Evolutionary conservation across 1,284 basidiomycete genomes (phyloP).

Genomic region (Phlebopus sp.): DNA sequence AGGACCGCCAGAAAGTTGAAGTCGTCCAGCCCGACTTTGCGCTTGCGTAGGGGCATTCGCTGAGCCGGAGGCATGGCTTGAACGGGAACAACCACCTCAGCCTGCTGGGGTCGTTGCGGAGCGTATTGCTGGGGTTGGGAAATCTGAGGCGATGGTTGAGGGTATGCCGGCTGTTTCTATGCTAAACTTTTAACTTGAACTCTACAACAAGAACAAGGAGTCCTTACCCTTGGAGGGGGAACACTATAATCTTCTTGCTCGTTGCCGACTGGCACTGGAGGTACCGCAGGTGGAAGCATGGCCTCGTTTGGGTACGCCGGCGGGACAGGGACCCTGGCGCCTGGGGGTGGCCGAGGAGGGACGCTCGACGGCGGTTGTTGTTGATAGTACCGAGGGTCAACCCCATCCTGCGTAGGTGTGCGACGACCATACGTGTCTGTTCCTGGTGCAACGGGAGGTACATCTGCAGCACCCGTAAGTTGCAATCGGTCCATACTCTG

Average conservation of each 20-base stretch:
- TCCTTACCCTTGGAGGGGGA: constrained; percentile 24
- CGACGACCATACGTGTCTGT: constrained; percentile 38
- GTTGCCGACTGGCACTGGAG: constrained; percentile 18
- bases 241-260: constrained; percentile 32
- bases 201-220: not conserved
- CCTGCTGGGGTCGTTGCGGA: constrained; percentile 25
- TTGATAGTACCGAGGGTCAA: constrained; percentile 32
- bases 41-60: constrained; percentile 50
- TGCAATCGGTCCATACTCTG: constrained; percentile 52
- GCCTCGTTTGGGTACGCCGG: constrained; percentile 34
- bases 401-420: constrained; percentile 32
- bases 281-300: constrained; percentile 25
- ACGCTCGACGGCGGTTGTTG: constrained; percentile 30
- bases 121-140: constrained; percentile 25
- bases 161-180: constrained; percentile 23
- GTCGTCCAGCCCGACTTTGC: constrained; percentile 95
- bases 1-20: constrained; percentile 99
- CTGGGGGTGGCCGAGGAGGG: constrained; percentile 43
- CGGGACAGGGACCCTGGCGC: constrained; percentile 43
- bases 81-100: constrained; percentile 20
- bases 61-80: constrained; percentile 32
- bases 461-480: constrained; percentile 39
- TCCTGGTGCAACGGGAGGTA: constrained; percentile 23
- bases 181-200: constrained; percentile 12
- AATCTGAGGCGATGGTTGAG: constrained; percentile 21